A percentile compares a stretch with the other conserved stretches of the same genome.
phyloP scores from a whole-genome alignment of 257 asterid genomes.

The Petunia secreta region DNA sequence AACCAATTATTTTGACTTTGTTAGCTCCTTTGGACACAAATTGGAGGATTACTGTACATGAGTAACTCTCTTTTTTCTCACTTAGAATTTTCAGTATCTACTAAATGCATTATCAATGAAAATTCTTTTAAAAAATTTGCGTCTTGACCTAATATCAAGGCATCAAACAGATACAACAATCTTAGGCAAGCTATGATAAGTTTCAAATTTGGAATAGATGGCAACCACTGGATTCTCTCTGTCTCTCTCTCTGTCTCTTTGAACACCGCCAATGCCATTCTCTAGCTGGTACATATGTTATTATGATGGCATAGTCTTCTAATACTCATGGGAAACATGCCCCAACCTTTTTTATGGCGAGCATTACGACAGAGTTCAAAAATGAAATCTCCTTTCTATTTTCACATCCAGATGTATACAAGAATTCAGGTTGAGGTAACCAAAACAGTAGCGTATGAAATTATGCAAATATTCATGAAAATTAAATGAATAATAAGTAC shows the following conservation, averaged over 20 bases:
- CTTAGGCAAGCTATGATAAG: background rate
- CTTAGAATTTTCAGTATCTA: no score
- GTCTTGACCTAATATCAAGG: background rate
- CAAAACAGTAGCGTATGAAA: background rate
- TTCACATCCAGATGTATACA: background rate
- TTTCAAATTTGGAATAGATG: background rate
- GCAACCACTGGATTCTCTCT: background rate
- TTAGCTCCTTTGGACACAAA: no score
- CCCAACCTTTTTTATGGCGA: background rate
- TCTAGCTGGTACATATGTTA: background rate
- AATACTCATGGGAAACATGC: background rate
- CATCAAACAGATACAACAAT: background rate
- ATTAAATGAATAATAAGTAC: slow-evolving; percentile 41
- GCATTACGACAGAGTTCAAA: background rate
- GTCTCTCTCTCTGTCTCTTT: background rate
- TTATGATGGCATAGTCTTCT: background rate
- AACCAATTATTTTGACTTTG: no score
- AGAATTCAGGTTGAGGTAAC: background rate
- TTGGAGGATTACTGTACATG: no score
- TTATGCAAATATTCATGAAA: background rate
- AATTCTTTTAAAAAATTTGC: background rate
- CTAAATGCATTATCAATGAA: no score
- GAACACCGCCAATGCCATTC: background rate
- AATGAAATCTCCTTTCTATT: background rate
- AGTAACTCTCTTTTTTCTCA: no score